Base-by-base conservation (phyloP, 768 basidiomycete genomes). In the Kwoniella bestiolae region DNA sequence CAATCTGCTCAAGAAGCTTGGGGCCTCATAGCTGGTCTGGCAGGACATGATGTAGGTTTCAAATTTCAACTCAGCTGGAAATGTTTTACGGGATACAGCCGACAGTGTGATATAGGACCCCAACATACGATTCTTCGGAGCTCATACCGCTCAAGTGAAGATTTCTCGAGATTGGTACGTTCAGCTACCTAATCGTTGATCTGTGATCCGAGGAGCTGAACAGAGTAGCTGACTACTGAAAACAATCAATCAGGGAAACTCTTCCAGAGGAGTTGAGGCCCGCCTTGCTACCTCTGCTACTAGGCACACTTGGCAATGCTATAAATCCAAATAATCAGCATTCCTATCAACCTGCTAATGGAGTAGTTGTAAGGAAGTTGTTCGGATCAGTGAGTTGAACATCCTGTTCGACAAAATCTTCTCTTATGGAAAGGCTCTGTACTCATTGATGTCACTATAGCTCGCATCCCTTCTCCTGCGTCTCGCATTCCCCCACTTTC, bases 101-200 rank as follows among this genome's bases (percentile, higher is more conserved):
- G n/a, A n/a, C n/a, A n/a, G n/a, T n/a, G n/a, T n/a, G n/a, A n/a
- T 23, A 9, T 26, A 82, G 81, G 90, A 94, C 79, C 85, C 85
- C 57, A 92, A 92, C 74, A 91, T 95, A 9, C 90, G 94, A 78
- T 97, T 95, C 85, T 95, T 92, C 75, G 92, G 93, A 2, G 93
- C 94, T 4, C 94, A 96, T 73, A 96, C 92, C 0, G 87, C 90
- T 2, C 92, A 94, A 76, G 91, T 94, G 67, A 97, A 97, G 85
- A 92, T 95, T 68, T 88, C 90, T 14, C 84, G 94, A 68, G 94
- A 95, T 79, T 95, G 93, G 93, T 94, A 45, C 35, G 83, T 65
- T 32, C 12, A 34, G 5, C 58, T 26, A 29, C n/a, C n/a, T n/a
- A n/a, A n/a, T n/a, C n/a, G n/a, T n/a, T n/a, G n/a, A n/a, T n/a